These are phyloP conservation scores for Volutella citrinella DNA, from an alignment of 2,329 filamentous ascomycete genomes.

Conservation along the genomic window DNA sequence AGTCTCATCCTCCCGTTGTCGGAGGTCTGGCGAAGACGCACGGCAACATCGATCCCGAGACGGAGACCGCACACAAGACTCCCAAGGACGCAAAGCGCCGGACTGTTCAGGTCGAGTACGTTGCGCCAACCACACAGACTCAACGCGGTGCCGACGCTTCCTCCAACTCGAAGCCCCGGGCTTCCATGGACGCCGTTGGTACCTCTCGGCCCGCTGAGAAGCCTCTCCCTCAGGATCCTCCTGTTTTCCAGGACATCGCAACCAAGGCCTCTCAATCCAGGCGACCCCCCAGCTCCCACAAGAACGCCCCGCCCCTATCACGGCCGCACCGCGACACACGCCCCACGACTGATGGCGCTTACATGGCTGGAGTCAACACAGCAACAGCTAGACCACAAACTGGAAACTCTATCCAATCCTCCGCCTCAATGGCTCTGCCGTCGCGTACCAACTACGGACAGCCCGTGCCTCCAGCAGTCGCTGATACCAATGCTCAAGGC, in stretches of 20 bases:
- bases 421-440: slow-evolving; percentile 60
- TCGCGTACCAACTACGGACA: slow-evolving; percentile 75
- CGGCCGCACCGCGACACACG: slow-evolving; percentile 31
- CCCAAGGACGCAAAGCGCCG: slow-evolving; percentile 87
- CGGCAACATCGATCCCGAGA: slow-evolving; percentile 68
- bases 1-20: slow-evolving; percentile 44
- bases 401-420: slow-evolving; percentile 73
- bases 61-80: slow-evolving; percentile 53
- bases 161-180: slow-evolving; percentile 43
- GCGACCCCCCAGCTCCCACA: slow-evolving; percentile 49
- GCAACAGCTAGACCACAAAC: slow-evolving; percentile 70
- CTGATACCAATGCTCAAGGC: slow-evolving; percentile 84
- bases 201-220: slow-evolving; percentile 47
- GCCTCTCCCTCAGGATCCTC: slow-evolving; percentile 57
- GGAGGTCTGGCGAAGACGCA: slow-evolving; percentile 70
- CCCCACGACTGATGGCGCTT: slow-evolving; percentile 38
- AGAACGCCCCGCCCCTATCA: slow-evolving; percentile 22
- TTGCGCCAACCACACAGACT: slow-evolving; percentile 84
- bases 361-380: slow-evolving; percentile 42
- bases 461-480: slow-evolving; percentile 81
- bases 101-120: slow-evolving; percentile 97
- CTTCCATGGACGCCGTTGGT: slow-evolving; percentile 37
- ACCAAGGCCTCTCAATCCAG: slow-evolving; percentile 34
- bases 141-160: slow-evolving; percentile 56
- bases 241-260: slow-evolving; percentile 43